phyloP scores from a whole-genome alignment of 2,329 filamentous ascomycete species.

The Pseudophaeomoniella oleicola region DNA sequence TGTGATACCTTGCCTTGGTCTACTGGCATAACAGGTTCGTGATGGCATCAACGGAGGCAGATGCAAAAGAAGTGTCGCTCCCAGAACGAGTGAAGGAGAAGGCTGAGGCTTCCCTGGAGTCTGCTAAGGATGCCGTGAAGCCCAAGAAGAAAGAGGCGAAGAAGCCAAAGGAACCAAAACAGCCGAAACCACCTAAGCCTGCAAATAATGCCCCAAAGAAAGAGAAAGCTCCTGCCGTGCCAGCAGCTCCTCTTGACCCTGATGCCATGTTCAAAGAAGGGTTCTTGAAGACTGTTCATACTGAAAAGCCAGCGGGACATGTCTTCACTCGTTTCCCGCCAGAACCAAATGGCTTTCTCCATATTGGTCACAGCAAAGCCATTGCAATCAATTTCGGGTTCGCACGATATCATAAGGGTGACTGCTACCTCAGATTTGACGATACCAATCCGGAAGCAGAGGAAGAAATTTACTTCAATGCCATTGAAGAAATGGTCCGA shows the following conservation, averaged over 20 bases:
- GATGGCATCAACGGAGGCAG: conserved; percentile 9
- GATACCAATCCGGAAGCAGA: conserved; percentile 93
- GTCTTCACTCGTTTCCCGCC: conserved; percentile 61
- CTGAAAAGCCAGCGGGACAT: conserved; percentile 42
- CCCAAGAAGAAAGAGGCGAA: conserved; percentile 29
- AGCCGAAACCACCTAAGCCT: conserved; percentile 11
- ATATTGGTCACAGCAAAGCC: conserved; percentile 89
- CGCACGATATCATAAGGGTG: conserved; percentile 66
- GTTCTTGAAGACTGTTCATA: conserved; percentile 59
- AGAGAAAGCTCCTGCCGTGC: conserved; percentile 14
- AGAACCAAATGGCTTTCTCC: conserved; percentile 84
- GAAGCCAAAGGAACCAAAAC: conserved; percentile 19
- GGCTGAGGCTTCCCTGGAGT: conserved; percentile 14
- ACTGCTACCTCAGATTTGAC: conserved; percentile 68
- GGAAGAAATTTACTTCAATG: conserved; percentile 74
- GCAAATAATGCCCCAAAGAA: conserved; percentile 18
- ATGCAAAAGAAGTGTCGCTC: conserved; percentile 5
- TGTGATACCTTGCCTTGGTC: conserved; percentile 1
- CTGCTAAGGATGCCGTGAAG: conserved; percentile 17
- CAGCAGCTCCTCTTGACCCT: conserved; percentile 21
- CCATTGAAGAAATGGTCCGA: conserved; percentile 74
- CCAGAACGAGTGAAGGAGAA: conserved; percentile 21
- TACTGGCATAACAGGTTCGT: background rate
- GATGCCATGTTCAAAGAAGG: conserved; percentile 68
- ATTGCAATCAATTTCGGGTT: conserved; percentile 97